Base-by-base conservation (phyloP, 2,329 filamentous ascomycete genomes). In the Akanthomyces uredinophilus region DNA sequence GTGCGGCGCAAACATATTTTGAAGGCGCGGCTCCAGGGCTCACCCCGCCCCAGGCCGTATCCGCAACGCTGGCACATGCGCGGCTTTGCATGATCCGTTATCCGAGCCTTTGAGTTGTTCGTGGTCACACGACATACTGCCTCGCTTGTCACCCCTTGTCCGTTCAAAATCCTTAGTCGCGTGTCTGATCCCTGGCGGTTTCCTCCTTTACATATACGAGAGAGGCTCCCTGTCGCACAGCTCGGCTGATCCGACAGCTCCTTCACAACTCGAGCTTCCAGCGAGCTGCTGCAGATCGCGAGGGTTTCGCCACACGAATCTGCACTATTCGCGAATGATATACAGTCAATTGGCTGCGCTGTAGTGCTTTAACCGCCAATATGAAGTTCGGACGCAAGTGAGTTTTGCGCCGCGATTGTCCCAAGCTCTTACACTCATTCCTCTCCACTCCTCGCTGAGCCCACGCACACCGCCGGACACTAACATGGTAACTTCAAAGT, bases 311-410 rank as follows among this genome's bases (percentile, higher is more conserved):
- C 46, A n/a, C 27, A 35, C 39, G n/a, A 44, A 4, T n/a, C 27
- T 18, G 27, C 27, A 3, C 39, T 7, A 37, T 14, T 49, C 6
- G 20, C 11, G 41, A 39, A 39, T 50, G 46, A 51, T 41, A 20
- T 18, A 53, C 27, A 20, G 8, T 22, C 61, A 58, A 57, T 62
- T 53, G 47, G 53, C 47, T 44, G 22, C 39, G 35, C 44, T 35
- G 4, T 5, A 29, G 39, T 29, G 16, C 20, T 24, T 5, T 14
- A 14, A 6, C 65, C 35, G 29, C 52, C 68, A 76, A 64, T 53
- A 87, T 87, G 84, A 87, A 87, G 75, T 87, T 87, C 69, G 83
- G 84, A 68, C 80, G 83, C 75, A 86, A 81, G 84, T 86, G 75
- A 73, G 79, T 73, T 13, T 41, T 52, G 14, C 44, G 24, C 29